Evolutionary conservation across 192 early-diverging fungal species (phyloP).

Genomic region (Geosiphon pyriformis): DNA sequence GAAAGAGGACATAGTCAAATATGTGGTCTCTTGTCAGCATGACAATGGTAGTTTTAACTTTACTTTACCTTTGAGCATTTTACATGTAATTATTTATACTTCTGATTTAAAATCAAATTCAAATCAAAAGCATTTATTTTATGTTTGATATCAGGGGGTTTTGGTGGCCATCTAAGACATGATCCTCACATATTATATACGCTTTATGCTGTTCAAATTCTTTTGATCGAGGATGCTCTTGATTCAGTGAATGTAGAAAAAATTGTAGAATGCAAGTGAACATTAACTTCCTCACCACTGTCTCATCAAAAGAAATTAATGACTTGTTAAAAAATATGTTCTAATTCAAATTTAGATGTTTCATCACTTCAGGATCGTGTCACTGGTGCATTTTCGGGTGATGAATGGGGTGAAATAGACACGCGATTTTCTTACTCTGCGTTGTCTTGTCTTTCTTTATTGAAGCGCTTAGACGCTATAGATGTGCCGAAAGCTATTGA

Average conservation of each 20-base stretch:
- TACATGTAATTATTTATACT: no score
- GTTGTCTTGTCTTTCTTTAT: constrained; percentile 69
- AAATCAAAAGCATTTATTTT: background rate
- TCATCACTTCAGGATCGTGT: constrained; percentile 49
- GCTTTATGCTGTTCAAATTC: constrained; percentile 83
- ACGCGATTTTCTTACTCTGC: constrained; percentile 89
- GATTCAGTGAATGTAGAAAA: constrained; percentile 64
- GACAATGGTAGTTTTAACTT: constrained; percentile 54
- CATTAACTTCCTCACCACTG: background rate
- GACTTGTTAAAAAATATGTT: no score
- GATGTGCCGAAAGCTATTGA: constrained; percentile 56
- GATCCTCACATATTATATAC: constrained; percentile 91
- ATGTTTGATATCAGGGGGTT: constrained; percentile 71
- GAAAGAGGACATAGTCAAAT: constrained; percentile 67
- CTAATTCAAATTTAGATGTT: constrained; percentile 66
- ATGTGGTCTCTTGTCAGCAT: constrained; percentile 74
- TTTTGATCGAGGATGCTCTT: constrained; percentile 75
- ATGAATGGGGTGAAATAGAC: constrained; percentile 91
- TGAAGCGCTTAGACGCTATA: constrained; percentile 59
- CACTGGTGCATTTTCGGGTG: constrained; percentile 83
- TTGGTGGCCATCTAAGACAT: constrained; percentile 81
- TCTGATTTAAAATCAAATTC: constrained; percentile 1
- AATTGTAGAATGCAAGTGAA: constrained; percentile 61
- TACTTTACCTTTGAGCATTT: background rate
- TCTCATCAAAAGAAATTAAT: background rate